phyloP scores from a whole-genome alignment of 2,329 filamentous ascomycete genomes.

The Orbilia ellipsospora region DNA sequence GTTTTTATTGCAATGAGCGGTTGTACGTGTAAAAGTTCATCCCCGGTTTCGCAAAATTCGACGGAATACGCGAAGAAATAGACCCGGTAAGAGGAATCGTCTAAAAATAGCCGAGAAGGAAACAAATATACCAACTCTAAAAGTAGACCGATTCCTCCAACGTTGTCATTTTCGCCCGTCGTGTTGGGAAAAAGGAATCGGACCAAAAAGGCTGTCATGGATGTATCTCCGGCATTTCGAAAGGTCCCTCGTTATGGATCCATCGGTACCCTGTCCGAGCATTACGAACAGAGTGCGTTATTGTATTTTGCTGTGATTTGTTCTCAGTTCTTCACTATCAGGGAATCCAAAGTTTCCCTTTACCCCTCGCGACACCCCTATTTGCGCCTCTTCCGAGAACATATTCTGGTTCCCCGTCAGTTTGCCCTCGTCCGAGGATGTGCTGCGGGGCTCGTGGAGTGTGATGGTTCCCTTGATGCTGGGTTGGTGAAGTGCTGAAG shows the following conservation, averaged over 20 bases:
- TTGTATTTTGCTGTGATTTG: constrained; percentile 19
- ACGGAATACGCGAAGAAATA: constrained; percentile 6
- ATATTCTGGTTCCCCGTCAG: constrained; percentile 57
- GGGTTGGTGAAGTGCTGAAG: constrained; percentile 40
- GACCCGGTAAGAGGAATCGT: background rate
- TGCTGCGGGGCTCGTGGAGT: constrained; percentile 20
- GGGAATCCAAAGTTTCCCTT: constrained; percentile 60
- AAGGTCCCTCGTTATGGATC: constrained; percentile 18
- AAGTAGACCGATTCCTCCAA: background rate
- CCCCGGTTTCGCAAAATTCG: background rate
- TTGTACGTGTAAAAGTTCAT: constrained; percentile 12
- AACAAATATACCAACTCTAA: background rate
- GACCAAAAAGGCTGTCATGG: constrained; percentile 7
- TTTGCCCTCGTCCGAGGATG: constrained; percentile 25
- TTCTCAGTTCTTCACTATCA: constrained; percentile 7
- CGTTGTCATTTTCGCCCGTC: background rate
- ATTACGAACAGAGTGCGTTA: constrained; percentile 1
- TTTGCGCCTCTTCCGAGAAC: constrained; percentile 59
- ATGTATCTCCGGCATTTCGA: constrained; percentile 2
- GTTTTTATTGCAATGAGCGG: constrained; percentile 30
- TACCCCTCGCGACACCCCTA: constrained; percentile 59
- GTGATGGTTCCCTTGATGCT: constrained; percentile 28
- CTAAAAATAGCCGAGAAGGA: constrained; percentile 8
- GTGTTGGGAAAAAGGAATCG: background rate
- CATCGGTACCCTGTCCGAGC: background rate